phyloP scores from a whole-genome alignment of 139 green algal genomes.

The Closterium sp. region DNA sequence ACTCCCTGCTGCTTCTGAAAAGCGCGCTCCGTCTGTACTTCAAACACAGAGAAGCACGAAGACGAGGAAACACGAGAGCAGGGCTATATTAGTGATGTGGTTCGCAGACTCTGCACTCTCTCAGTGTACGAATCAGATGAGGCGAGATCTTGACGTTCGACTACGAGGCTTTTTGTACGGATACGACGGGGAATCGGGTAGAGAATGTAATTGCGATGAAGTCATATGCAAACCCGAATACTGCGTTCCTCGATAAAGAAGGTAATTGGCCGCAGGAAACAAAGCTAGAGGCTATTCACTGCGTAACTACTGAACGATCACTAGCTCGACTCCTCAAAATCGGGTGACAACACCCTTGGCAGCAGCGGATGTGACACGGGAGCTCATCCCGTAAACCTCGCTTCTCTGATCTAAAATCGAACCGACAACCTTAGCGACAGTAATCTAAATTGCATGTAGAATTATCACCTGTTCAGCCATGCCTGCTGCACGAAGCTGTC shows the following conservation, averaged over 20 bases:
- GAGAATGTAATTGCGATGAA: neutral
- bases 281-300: too few species aligned
- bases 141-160: too few species aligned
- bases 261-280: neutral
- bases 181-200: neutral
- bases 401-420: neutral
- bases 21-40: conserved; percentile 32
- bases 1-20: conserved; percentile 47
- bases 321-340: too few species aligned
- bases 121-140: neutral
- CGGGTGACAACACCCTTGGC: neutral
- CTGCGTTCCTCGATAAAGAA: neutral
- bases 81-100: neutral
- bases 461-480: neutral
- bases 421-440: neutral
- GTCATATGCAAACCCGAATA: neutral
- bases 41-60: neutral
- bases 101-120: neutral
- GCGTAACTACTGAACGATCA: too few species aligned
- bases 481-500: neutral
- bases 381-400: neutral
- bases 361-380: neutral
- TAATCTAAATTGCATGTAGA: neutral
- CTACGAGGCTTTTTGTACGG: neutral
- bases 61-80: neutral